A percentile compares a stretch with the other conserved stretches of the same genome.
phyloP scores from a whole-genome alignment of 805 yeast species.

The Kregervanrija pseudodelftensis region DNA sequence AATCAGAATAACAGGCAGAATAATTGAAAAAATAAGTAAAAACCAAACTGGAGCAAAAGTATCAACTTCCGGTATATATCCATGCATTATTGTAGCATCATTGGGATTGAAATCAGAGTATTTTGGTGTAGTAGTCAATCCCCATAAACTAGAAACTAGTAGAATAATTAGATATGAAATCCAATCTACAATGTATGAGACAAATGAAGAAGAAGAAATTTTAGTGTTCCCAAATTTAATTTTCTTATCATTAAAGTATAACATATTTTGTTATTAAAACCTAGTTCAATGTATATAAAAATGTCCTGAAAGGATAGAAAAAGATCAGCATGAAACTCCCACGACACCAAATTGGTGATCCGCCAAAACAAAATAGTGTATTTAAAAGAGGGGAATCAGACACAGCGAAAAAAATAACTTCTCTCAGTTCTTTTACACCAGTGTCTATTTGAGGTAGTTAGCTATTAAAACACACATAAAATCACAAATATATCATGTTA shows the following conservation, averaged over 20 bases:
- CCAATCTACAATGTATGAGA: constrained; percentile 28
- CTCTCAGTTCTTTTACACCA: background rate
- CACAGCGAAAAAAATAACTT: background rate
- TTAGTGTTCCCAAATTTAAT: too few relatives aligned
- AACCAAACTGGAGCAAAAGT: constrained; percentile 28
- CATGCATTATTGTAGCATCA: constrained; percentile 28
- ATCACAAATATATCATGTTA: constrained; percentile 14
- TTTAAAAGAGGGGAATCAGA: background rate
- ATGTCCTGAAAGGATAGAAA: constrained; percentile 18
- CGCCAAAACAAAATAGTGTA: background rate
- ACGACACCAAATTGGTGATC: background rate
- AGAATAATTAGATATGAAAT: constrained; percentile 19
- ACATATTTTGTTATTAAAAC: too few relatives aligned
- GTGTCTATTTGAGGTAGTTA: too few relatives aligned
- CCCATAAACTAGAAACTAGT: constrained; percentile 24
- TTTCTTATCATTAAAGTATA: too few relatives aligned
- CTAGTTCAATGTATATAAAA: too few relatives aligned
- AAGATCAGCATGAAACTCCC: constrained; percentile 8
- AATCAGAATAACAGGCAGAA: constrained; percentile 29
- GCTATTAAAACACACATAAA: background rate
- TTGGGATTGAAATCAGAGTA: constrained; percentile 33
- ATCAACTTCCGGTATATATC: constrained; percentile 28
- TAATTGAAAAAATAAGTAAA: constrained; percentile 24
- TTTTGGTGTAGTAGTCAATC: constrained; percentile 29
- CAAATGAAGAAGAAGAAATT: too few relatives aligned